A percentile compares a stretch with the other conserved stretches of the same genome.
These are phyloP conservation scores for Astrephomene gubernaculifera DNA, from an alignment of 139 green algal species.

Conservation along the genomic window DNA sequence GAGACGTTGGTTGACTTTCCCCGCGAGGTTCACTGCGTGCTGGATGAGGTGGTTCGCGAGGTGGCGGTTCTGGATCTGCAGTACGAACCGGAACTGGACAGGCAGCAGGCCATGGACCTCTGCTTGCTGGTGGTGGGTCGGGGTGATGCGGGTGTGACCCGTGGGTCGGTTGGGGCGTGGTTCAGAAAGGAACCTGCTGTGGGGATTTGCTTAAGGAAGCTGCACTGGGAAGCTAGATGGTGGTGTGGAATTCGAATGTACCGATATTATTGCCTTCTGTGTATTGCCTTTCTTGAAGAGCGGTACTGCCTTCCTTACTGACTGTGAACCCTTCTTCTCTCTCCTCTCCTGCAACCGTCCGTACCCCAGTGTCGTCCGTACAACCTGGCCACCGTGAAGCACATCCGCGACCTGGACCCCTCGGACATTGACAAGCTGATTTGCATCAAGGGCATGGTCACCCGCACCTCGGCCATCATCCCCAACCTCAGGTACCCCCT, in stretches of 20 bases:
- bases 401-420: slow-evolving; percentile 97
- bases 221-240: too few species aligned
- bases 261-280: too few species aligned
- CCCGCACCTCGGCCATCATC: slow-evolving; percentile 89
- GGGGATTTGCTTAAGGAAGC: too few species aligned
- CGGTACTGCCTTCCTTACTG: too few species aligned
- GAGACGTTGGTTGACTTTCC: slow-evolving; percentile 86
- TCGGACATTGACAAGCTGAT: slow-evolving; percentile 94
- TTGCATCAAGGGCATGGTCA: slow-evolving; percentile 96
- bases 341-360: too few species aligned
- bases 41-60: slow-evolving; percentile 30
- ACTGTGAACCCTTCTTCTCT: too few species aligned
- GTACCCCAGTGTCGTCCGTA: slow-evolving; percentile 84
- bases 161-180: neutral
- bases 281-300: too few species aligned
- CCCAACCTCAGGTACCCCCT: slow-evolving; percentile 92
- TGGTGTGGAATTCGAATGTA: too few species aligned
- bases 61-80: slow-evolving; percentile 21
- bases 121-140: slow-evolving; percentile 20
- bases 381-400: slow-evolving; percentile 83
- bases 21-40: slow-evolving; percentile 54
- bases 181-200: neutral
- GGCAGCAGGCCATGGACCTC: slow-evolving; percentile 35
- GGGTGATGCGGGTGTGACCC: too few species aligned
- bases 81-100: neutral